phyloP scores from a whole-genome alignment of 768 basidiomycete species.

The Lentinula aciculospora region DNA sequence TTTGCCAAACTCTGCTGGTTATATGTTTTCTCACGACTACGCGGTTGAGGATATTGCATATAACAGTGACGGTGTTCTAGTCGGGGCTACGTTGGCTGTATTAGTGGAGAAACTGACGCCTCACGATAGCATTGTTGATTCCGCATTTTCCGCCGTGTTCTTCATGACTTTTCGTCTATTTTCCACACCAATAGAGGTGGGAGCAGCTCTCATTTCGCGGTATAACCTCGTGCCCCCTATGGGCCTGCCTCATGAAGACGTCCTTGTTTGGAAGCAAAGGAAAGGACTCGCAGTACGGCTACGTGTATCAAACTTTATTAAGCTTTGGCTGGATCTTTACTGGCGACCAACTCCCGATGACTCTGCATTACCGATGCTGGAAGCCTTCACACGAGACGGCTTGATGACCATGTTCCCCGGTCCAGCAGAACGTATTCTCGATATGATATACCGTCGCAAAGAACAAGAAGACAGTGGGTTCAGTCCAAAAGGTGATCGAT shows the following conservation, averaged over 20 bases:
- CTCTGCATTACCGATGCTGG: slow-evolving; percentile 49
- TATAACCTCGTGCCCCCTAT: slow-evolving; percentile 75
- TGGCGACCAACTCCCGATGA: slow-evolving; percentile 81
- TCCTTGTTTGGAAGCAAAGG: slow-evolving; percentile 74
- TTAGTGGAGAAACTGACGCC: slow-evolving; percentile 98
- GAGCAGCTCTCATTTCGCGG: slow-evolving; percentile 71
- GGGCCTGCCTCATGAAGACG: slow-evolving; percentile 50
- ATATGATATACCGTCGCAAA: slow-evolving; percentile 54
- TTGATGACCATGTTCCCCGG: slow-evolving; percentile 57
- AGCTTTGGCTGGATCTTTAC: slow-evolving; percentile 88
- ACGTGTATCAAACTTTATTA: slow-evolving; percentile 89
- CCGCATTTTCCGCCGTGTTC: slow-evolving; percentile 83
- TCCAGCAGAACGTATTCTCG: slow-evolving; percentile 69
- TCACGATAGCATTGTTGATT: slow-evolving; percentile 85
- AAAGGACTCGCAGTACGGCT: slow-evolving; percentile 90
- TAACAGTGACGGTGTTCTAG: slow-evolving; percentile 84
- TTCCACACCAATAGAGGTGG: slow-evolving; percentile 69
- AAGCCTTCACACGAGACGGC: slow-evolving; percentile 57
- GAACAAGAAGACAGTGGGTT: slow-evolving; percentile 41
- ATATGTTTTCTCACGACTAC: slow-evolving; percentile 74
- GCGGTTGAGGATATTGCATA: slow-evolving; percentile 80
- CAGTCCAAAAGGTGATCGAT: slow-evolving; percentile 56
- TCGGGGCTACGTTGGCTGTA: slow-evolving; percentile 84
- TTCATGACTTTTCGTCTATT: slow-evolving; percentile 95
- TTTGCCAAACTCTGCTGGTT: slow-evolving; percentile 37